Conservation (phyloP, 2,329 filamentous ascomycete species). For the Trichoderma cornu-damae region DNA sequence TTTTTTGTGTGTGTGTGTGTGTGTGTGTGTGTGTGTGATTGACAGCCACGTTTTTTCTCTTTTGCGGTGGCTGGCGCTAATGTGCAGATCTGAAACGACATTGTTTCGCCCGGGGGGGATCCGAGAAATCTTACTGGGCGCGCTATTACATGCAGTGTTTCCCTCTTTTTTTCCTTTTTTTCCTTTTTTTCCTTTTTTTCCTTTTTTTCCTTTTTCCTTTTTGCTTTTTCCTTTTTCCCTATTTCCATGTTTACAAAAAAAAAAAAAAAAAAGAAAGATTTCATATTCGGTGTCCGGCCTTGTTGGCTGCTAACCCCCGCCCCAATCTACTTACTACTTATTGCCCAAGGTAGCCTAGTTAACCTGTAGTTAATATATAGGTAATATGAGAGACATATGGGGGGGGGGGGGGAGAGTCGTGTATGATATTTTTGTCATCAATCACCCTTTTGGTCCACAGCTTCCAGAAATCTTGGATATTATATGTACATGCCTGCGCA, state of each 20-base stretch:
- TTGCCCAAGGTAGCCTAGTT: too few species aligned
- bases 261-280: too few species aligned
- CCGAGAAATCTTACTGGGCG: conserved; percentile 7
- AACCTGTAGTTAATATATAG: too few species aligned
- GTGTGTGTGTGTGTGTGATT: too few species aligned
- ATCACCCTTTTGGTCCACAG: conserved; percentile 6
- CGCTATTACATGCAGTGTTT: not conserved
- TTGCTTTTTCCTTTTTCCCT: not conserved
- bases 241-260: not conserved
- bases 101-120: not conserved
- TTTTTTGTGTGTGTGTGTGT: too few species aligned
- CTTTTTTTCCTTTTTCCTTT: not conserved
- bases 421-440: too few species aligned
- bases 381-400: too few species aligned
- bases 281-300: too few species aligned
- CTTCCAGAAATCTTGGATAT: conserved; percentile 2
- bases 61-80: conserved; percentile 11
- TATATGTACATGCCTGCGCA: too few species aligned
- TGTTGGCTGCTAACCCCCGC: too few species aligned
- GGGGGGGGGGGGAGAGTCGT: too few species aligned
- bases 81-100: conserved; percentile 13
- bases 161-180: not conserved
- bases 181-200: not conserved
- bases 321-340: too few species aligned
- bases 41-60: conserved; percentile 12